A percentile compares a stretch with the other conserved stretches of the same genome.
Evolutionary conservation across 805 yeast genomes (phyloP).

Genomic region (Citeromyces matritensis): DNA sequence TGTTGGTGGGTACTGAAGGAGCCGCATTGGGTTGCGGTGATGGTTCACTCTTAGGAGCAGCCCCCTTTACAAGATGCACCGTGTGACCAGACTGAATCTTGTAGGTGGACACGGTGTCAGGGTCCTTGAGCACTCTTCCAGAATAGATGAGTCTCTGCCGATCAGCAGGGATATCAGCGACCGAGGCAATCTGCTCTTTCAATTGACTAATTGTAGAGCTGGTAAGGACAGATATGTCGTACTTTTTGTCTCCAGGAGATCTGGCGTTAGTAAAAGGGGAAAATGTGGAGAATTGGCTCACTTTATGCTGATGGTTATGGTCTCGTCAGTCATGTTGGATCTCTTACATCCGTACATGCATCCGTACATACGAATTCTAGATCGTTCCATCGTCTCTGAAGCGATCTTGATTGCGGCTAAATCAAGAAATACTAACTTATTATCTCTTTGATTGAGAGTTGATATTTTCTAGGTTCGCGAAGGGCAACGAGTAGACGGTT

Average conservation of each 20-base stretch:
- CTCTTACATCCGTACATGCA: slow-evolving; percentile 4
- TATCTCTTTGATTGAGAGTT: too few species aligned
- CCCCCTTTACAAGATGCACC: slow-evolving; percentile 79
- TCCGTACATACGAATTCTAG: not conserved
- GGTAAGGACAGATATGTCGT: slow-evolving; percentile 42
- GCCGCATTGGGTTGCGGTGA: slow-evolving; percentile 10
- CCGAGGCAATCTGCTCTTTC: slow-evolving; percentile 47
- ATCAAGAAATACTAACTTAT: too few species aligned
- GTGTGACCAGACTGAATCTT: slow-evolving; percentile 80
- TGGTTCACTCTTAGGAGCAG: slow-evolving; percentile 26
- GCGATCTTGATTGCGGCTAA: too few species aligned
- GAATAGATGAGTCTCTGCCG: slow-evolving; percentile 85
- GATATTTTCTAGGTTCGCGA: too few species aligned
- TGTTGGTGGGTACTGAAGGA: slow-evolving; percentile 40
- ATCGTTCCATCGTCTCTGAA: too few species aligned
- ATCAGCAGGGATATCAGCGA: slow-evolving; percentile 54
- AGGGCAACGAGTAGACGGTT: too few species aligned
- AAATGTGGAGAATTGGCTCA: too few species aligned
- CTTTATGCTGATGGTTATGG: not conserved
- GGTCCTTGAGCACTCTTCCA: slow-evolving; percentile 85
- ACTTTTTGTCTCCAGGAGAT: slow-evolving; percentile 65
- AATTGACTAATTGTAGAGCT: slow-evolving; percentile 48
- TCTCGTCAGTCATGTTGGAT: too few species aligned
- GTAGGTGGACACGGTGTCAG: slow-evolving; percentile 58
- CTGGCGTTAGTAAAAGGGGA: slow-evolving; percentile 6